phyloP scores from a whole-genome alignment of 2,329 filamentous ascomycete genomes.

The Calonectria honghensis region DNA sequence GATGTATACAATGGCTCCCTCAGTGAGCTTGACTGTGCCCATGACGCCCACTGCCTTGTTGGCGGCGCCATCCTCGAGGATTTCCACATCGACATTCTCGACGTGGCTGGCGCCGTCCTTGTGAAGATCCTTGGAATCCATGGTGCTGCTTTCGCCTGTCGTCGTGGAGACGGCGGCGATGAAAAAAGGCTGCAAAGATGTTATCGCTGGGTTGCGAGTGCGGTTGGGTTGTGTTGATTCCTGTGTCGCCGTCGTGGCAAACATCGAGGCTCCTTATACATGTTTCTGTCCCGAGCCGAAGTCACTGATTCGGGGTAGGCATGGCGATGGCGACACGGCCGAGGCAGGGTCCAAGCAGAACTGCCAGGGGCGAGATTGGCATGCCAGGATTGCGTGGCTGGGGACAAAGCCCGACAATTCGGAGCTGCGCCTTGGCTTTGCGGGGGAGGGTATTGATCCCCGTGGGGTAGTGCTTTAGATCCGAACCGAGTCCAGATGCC shows the following conservation, averaged over 20 bases:
- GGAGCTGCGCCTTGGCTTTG: constrained; percentile 24
- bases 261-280: constrained; percentile 30
- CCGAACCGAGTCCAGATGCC: constrained; percentile 31
- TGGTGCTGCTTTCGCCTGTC: constrained; percentile 35
- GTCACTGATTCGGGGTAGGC: neutral
- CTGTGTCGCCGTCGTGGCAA: neutral
- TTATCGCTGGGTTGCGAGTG: neutral
- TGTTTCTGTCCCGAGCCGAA: constrained; percentile 27
- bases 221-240: constrained; percentile 1
- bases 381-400: constrained; percentile 4
- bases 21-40: constrained; percentile 49
- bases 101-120: constrained; percentile 47
- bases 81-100: constrained; percentile 45
- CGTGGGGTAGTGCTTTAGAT: constrained; percentile 29
- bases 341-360: neutral
- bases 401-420: neutral
- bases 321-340: neutral
- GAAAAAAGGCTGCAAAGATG: neutral
- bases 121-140: constrained; percentile 41
- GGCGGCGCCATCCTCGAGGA: constrained; percentile 41
- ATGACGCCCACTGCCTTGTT: constrained; percentile 48
- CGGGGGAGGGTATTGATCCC: constrained; percentile 30
- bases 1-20: constrained; percentile 46
- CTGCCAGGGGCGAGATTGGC: neutral
- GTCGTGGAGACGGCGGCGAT: constrained; percentile 31